Evolutionary conservation across 306 rosid species (phyloP), one percentile per base, ranked within the genome.

Genomic region (Prunus mira): DNA sequence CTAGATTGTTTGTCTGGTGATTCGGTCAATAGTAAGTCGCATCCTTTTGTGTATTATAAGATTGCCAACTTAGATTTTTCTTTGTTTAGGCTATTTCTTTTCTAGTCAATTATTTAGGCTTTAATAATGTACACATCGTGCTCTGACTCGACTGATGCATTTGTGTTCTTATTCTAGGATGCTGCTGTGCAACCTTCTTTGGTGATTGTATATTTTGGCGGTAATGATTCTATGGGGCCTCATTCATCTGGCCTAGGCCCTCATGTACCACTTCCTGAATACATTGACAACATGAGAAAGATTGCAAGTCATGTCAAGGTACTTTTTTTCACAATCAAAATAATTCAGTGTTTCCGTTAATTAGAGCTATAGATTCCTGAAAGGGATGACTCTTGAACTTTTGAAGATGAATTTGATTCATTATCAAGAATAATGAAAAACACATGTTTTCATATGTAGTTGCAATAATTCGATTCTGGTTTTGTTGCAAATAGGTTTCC

Each of bases 221-320:
- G 98, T 50, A 93, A 93, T 82, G 96, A 93, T 86, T 91, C 97
- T 65, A 91, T 93, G 98, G 98, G 98, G 52, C 74, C 92, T 80
- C 97, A 93, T 83, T 65, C 91, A 17, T 93, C 97, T 51, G 93
- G 96, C 79, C 81, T 93, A 28, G 98, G 98, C 60, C 98, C 97
- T 76, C 97, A 91, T 81, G 97, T 93, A 58, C 98, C 98, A 14
- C 96, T 93, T 76, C 75, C 89, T 27, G 98, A 93, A 84, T 91
- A 89, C 79, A 25, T 82, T 28, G 90, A 85, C 54, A 93, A 88
- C 85, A 87, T 91, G 96, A 90, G 85, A 82, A 83, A 89, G 86
- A 91, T 93, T 78, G 80, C 88, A 60, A 67, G 60, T 79, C 96
- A 93, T 86, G 74, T 93, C 79, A 85, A 93, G 98, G 98, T 93